Evolutionary conservation across 495 filamentous ascomycete species (phyloP).

Genomic region (Penicillium turbatum): DNA sequence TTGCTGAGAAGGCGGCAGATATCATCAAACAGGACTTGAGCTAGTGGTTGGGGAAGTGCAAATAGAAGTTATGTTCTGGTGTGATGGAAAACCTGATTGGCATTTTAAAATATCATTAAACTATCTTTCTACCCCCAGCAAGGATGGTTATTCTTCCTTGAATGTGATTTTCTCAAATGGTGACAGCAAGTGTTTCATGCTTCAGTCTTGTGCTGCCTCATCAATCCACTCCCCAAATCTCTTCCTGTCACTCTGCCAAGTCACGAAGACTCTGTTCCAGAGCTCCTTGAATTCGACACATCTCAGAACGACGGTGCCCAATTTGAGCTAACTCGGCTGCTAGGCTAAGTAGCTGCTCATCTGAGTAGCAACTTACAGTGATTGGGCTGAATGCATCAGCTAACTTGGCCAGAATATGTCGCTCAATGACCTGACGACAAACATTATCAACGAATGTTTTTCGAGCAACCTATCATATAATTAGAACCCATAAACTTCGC

Average conservation of each 20-base stretch:
- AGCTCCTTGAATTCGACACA: constrained; percentile 1
- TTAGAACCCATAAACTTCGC: background rate
- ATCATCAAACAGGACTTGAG: constrained; percentile 39
- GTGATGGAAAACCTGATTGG: too few species aligned
- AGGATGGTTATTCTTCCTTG: too few species aligned
- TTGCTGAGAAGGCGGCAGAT: constrained; percentile 54
- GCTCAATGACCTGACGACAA: constrained; percentile 35
- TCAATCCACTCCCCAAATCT: too few species aligned
- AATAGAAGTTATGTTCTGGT: too few species aligned
- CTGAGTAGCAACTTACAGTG: background rate
- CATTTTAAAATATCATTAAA: background rate
- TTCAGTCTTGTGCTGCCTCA: too few species aligned
- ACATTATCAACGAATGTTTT: constrained; percentile 42
- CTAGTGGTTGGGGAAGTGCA: background rate
- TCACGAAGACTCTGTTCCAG: constrained; percentile 11
- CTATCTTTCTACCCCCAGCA: background rate
- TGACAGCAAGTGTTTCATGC: too few species aligned
- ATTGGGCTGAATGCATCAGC: background rate
- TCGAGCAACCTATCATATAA: constrained; percentile 25
- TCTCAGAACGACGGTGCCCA: constrained; percentile 3
- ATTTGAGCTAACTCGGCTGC: constrained; percentile 6
- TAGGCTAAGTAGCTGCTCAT: constrained; percentile 1
- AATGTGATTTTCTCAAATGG: too few species aligned
- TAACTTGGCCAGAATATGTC: constrained; percentile 19
- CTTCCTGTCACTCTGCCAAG: background rate